Evolutionary conservation across 768 basidiomycete species (phyloP).

Genomic region (Podaxis carcinomalis): DNA sequence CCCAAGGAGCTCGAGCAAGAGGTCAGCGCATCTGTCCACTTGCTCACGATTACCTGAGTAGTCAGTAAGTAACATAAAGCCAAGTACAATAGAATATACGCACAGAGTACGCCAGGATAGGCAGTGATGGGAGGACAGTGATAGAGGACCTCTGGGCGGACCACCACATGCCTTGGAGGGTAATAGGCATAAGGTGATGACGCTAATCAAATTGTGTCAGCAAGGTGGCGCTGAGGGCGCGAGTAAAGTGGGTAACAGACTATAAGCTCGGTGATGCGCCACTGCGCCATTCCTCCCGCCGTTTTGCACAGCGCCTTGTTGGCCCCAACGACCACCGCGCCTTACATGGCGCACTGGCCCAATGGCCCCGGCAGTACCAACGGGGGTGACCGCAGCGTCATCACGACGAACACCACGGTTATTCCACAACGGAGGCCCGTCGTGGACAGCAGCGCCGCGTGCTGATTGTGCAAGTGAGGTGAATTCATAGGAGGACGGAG

Average conservation of each 20-base stretch:
- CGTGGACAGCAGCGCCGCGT: not conserved
- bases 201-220: not conserved
- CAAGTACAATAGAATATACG: not conserved
- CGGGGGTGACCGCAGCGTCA: not conserved
- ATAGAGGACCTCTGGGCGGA: slow-evolving; percentile 5
- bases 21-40: slow-evolving; percentile 12
- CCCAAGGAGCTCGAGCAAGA: slow-evolving; percentile 53
- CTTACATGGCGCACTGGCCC: not conserved
- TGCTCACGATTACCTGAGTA: not conserved
- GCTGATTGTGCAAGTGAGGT: not conserved
- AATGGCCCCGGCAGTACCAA: not conserved
- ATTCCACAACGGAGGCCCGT: not conserved
- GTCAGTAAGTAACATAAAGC: not conserved
- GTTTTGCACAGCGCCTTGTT: not conserved
- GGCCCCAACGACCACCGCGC: not conserved
- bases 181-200: not conserved
- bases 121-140: not conserved
- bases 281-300: not conserved
- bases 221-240: not conserved
- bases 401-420: not conserved
- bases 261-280: not conserved
- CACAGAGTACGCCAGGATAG: not conserved
- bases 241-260: not conserved
- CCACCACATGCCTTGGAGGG: not conserved
- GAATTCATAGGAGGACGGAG: not conserved